Conservation (phyloP, 257 asterid species). For the Echium plantagineum region DNA sequence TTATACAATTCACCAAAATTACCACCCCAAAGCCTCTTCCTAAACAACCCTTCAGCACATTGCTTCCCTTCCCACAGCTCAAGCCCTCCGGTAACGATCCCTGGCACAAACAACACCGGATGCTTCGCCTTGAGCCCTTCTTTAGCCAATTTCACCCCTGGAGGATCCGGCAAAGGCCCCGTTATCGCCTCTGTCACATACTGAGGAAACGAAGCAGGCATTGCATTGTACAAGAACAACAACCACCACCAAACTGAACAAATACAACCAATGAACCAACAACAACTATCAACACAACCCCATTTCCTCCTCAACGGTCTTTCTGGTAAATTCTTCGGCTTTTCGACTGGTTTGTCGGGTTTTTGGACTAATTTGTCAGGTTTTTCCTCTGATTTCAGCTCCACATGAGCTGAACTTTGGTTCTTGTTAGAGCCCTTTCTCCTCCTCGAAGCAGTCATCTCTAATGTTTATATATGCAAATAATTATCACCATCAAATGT, state of each 20-base stretch:
- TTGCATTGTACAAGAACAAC: conserved; percentile 51
- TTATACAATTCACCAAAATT: conserved; percentile 75
- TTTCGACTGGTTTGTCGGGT: conserved; percentile 5
- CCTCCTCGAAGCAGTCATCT: conserved; percentile 26
- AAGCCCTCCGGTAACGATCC: conserved; percentile 88
- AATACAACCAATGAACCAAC: conserved; percentile 72
- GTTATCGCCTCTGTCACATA: conserved; percentile 77
- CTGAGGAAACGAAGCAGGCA: conserved; percentile 80
- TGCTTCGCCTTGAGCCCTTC: conserved; percentile 71
- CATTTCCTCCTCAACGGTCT: conserved; percentile 26
- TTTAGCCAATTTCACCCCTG: conserved; percentile 67
- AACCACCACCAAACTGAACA: conserved; percentile 81
- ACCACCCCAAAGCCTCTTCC: conserved; percentile 94
- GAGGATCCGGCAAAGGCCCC: conserved; percentile 74
- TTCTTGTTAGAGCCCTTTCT: conserved; percentile 25
- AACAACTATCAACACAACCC: conserved; percentile 64
- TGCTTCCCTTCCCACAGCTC: conserved; percentile 90
- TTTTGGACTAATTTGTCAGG: conserved; percentile 2
- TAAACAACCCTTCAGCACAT: conserved; percentile 83
- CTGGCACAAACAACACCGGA: conserved; percentile 91
- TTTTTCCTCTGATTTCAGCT: conserved; percentile 12
- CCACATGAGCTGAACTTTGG: conserved; percentile 12
- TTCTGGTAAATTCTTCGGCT: conserved; percentile 19
- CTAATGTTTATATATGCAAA: neutral
- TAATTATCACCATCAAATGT: too few species aligned